Conservation (phyloP, 371 early-diverging fungal genomes). For the Lichtheimia ornata region DNA sequence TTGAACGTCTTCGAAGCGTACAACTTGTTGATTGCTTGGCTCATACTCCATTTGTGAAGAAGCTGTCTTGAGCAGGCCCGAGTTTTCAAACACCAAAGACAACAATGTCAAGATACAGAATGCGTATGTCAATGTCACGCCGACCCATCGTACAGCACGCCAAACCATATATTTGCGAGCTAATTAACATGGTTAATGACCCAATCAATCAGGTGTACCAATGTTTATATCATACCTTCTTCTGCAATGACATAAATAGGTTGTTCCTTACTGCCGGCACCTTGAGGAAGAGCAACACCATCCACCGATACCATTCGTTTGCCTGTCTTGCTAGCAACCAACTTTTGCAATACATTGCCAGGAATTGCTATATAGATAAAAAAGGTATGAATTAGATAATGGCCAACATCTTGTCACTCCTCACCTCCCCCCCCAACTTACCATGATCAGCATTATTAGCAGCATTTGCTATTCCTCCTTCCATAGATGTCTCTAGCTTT, state of each 20-base stretch:
- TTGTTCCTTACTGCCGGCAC: constrained; percentile 44
- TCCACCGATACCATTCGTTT: constrained; percentile 18
- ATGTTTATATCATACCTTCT: constrained; percentile 44
- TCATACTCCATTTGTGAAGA: constrained; percentile 69
- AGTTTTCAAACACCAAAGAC: constrained; percentile 76
- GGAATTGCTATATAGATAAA: constrained; percentile 15
- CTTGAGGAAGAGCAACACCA: constrained; percentile 20
- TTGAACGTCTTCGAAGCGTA: constrained; percentile 92
- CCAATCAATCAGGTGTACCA: not conserved
- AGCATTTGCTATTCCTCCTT: not conserved
- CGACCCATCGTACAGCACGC: constrained; percentile 72
- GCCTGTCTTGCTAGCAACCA: constrained; percentile 32
- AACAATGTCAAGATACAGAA: constrained; percentile 78
- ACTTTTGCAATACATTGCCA: constrained; percentile 38
- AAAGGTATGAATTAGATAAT: not conserved
- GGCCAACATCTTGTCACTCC: not conserved
- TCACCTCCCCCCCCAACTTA: not conserved
- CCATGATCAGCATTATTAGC: constrained; percentile 13
- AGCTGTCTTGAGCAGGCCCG: constrained; percentile 70
- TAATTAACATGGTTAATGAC: not conserved
- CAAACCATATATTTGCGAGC: constrained; percentile 58
- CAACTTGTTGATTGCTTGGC: constrained; percentile 66
- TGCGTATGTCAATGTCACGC: constrained; percentile 74
- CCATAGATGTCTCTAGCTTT: constrained; percentile 54
- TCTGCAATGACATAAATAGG: constrained; percentile 66